Evolutionary conservation across 345 rosid species (phyloP).

Genomic region (Sisymbrium altissimum): DNA sequence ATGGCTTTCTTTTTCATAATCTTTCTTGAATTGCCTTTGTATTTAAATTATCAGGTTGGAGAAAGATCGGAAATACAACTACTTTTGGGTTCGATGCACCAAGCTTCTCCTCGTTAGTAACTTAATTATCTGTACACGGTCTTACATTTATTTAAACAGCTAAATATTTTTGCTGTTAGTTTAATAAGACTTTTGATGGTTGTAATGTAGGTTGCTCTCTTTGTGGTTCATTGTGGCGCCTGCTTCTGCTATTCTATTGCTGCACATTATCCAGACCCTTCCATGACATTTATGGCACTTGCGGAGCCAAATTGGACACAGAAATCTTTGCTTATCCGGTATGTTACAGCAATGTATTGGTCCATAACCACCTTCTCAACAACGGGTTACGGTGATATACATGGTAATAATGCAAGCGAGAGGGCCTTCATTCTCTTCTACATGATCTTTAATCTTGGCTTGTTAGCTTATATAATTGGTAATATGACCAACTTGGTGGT

Average conservation of each 20-base stretch:
- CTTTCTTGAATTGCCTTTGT: not conserved
- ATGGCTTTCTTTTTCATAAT: not conserved
- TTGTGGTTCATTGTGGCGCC: constrained; percentile 70
- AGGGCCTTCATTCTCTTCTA: constrained; percentile 56
- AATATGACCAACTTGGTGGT: constrained; percentile 90
- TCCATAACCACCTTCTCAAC: constrained; percentile 82
- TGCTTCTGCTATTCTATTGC: constrained; percentile 70
- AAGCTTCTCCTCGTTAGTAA: constrained; percentile 77
- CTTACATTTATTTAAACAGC: not conserved
- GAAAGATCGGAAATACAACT: constrained; percentile 69
- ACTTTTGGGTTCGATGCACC: constrained; percentile 60
- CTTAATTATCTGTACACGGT: not conserved
- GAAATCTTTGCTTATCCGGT: constrained; percentile 33
- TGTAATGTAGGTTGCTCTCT: constrained; percentile 60
- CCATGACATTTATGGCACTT: constrained; percentile 61
- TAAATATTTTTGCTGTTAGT: not conserved
- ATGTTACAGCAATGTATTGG: constrained; percentile 71
- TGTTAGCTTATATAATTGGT: constrained; percentile 72
- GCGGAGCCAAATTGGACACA: constrained; percentile 37
- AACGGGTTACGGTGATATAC: constrained; percentile 87
- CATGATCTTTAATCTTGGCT: constrained; percentile 72
- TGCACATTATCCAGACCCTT: constrained; percentile 40
- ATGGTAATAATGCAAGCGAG: constrained; percentile 63
- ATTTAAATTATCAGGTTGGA: constrained; percentile 49
- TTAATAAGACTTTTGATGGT: constrained; percentile 8